phyloP scores from a whole-genome alignment of 495 filamentous ascomycete species.

The Chaetomium tenue region DNA sequence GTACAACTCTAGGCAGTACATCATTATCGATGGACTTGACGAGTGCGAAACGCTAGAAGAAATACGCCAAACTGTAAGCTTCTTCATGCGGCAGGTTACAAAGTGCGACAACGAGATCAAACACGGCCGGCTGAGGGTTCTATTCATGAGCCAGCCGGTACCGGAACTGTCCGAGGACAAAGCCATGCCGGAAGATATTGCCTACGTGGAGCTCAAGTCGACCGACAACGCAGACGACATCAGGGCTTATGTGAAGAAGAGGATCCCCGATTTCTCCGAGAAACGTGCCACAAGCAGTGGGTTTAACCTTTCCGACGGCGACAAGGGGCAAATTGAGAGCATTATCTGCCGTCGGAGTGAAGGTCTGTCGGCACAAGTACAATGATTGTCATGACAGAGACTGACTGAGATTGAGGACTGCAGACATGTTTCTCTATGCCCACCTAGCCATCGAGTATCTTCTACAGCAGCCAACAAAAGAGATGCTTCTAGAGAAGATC shows the following conservation, averaged over 20 bases:
- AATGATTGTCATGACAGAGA: not conserved
- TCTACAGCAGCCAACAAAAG: conserved; percentile 1
- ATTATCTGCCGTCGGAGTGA: not conserved
- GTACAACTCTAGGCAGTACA: conserved; percentile 1
- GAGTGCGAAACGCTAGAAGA: not conserved
- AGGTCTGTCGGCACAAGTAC: not conserved
- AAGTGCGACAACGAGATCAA: not conserved
- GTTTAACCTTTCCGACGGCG: not conserved
- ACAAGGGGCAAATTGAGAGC: not conserved
- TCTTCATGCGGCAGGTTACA: conserved; percentile 1
- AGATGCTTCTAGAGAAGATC: not conserved
- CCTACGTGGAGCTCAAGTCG: not conserved
- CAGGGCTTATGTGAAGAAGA: conserved; percentile 1
- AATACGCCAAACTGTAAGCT: not conserved
- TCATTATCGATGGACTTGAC: conserved; percentile 1
- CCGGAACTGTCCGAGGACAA: not conserved
- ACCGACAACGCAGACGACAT: not conserved
- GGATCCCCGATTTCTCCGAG: not conserved
- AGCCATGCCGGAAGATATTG: not conserved
- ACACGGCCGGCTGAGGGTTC: not conserved
- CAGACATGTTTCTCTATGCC: not conserved
- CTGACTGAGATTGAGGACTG: not conserved
- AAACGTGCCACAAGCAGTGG: not conserved
- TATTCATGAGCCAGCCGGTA: not conserved
- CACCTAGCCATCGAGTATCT: conserved; percentile 1